Conservation (phyloP, 1,139 yeast species). For the Entelexis paramagnoliae region DNA sequence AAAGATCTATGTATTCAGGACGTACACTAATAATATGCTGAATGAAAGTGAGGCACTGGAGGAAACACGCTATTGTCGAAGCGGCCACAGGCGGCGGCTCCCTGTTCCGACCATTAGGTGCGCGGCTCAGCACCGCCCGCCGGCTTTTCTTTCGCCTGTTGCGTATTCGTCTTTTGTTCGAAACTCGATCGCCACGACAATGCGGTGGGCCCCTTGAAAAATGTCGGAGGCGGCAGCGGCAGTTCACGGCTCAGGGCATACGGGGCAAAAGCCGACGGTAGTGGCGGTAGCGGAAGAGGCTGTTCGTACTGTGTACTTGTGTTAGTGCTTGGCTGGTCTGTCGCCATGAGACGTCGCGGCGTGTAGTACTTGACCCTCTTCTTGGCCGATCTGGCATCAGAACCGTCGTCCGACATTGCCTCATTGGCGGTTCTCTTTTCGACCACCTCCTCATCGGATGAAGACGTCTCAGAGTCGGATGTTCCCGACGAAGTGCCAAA, state of each 20-base stretch:
- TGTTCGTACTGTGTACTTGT: no score
- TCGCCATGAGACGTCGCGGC: background rate
- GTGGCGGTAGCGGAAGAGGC: background rate
- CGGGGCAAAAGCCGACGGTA: background rate
- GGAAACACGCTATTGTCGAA: no score
- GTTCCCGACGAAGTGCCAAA: slow-evolving; percentile 4
- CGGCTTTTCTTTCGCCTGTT: background rate
- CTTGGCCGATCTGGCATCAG: background rate
- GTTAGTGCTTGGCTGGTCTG: no score
- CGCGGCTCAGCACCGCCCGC: background rate
- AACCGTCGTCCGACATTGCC: no score
- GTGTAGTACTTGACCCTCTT: background rate
- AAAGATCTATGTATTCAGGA: no score
- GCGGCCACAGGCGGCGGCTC: no score
- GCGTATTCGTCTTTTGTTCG: background rate
- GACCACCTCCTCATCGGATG: background rate
- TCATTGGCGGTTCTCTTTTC: no score
- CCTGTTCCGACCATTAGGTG: background rate
- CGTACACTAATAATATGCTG: no score
- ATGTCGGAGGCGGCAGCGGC: background rate
- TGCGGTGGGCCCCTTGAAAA: slow-evolving; percentile 1
- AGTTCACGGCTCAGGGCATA: background rate
- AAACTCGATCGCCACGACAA: background rate
- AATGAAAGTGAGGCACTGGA: no score
- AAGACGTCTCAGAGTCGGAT: background rate